Conservation (phyloP, 129 eudicot species). For the Mikania micrantha region DNA sequence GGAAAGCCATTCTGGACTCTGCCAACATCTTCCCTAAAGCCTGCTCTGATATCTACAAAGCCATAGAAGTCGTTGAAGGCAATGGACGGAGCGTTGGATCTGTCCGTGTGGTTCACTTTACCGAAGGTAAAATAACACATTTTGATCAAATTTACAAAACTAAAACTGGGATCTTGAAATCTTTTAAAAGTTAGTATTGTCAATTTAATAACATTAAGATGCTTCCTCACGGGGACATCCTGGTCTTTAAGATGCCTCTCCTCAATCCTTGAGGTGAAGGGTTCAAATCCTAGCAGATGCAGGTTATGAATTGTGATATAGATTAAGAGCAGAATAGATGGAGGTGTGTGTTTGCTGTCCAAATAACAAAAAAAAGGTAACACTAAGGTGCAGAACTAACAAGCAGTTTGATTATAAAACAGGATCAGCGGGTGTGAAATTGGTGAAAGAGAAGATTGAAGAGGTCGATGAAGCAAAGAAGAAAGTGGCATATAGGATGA, state of each 20-base stretch:
- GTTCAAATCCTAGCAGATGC: too few species aligned
- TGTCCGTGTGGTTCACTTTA: slow-evolving; percentile 44
- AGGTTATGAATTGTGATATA: too few species aligned
- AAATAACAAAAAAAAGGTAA: too few species aligned
- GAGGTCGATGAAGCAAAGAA: slow-evolving; percentile 53
- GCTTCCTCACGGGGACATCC: too few species aligned
- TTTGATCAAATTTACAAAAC: neutral
- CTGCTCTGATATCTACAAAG: too few species aligned
- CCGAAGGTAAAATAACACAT: slow-evolving; percentile 42
- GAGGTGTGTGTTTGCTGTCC: too few species aligned
- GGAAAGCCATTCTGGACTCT: slow-evolving; percentile 53
- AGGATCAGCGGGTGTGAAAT: slow-evolving; percentile 36
- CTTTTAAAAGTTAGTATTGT: neutral
- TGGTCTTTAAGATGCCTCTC: too few species aligned
- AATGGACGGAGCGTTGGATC: too few species aligned
- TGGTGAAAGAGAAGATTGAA: slow-evolving; percentile 63
- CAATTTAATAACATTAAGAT: too few species aligned
- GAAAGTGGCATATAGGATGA: slow-evolving; percentile 38
- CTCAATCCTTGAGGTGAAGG: too few species aligned
- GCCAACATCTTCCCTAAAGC: slow-evolving; percentile 36
- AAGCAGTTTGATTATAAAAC: neutral
- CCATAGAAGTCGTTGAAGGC: too few species aligned
- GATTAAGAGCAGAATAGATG: too few species aligned
- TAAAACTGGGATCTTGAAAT: neutral
- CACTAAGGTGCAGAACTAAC: neutral